Percentiles rank a stretch among this genome's conserved stretches.
phyloP scores from a whole-genome alignment of 2,329 filamentous ascomycete genomes.

The Trichoderma brevicompactum region DNA sequence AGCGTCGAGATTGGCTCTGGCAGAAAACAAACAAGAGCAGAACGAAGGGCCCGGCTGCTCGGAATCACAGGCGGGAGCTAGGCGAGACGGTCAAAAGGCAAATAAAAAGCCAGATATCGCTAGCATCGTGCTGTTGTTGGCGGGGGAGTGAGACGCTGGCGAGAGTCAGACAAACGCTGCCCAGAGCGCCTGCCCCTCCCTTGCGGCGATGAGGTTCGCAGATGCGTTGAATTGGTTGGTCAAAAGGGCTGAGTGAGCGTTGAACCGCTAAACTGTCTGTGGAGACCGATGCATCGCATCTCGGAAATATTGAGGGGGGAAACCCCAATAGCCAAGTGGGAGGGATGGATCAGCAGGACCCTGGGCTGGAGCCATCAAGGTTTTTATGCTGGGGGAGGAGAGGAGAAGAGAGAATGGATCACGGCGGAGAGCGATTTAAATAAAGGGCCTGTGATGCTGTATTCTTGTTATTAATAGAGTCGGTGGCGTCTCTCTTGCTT shows the following conservation, averaged over 20 bases:
- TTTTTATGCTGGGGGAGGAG: neutral
- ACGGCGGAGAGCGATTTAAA: conserved; percentile 16
- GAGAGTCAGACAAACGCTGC: conserved; percentile 20
- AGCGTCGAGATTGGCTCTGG: conserved; percentile 31
- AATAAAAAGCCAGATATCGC: neutral
- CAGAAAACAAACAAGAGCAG: neutral
- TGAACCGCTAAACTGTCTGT: neutral
- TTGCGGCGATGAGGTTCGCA: conserved; percentile 8
- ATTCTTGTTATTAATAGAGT: conserved; percentile 6
- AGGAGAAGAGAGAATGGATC: neutral
- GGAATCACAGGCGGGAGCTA: conserved; percentile 18
- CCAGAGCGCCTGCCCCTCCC: conserved; percentile 12
- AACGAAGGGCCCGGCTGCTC: conserved; percentile 22
- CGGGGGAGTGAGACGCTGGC: neutral
- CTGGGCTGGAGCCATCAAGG: conserved; percentile 9
- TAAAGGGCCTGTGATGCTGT: neutral
- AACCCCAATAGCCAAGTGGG: too few relatives aligned
- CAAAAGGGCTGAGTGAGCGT: neutral
- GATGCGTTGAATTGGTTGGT: conserved; percentile 18
- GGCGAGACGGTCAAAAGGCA: neutral
- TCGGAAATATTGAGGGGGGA: conserved; percentile 11
- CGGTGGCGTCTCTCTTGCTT: neutral
- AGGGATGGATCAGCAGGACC: conserved; percentile 12
- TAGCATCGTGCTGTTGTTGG: neutral
- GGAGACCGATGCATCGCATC: conserved; percentile 17